These are phyloP conservation scores for Coemansia erecta DNA, from an alignment of 192 early-diverging fungal genomes.

Conservation along the genomic window DNA sequence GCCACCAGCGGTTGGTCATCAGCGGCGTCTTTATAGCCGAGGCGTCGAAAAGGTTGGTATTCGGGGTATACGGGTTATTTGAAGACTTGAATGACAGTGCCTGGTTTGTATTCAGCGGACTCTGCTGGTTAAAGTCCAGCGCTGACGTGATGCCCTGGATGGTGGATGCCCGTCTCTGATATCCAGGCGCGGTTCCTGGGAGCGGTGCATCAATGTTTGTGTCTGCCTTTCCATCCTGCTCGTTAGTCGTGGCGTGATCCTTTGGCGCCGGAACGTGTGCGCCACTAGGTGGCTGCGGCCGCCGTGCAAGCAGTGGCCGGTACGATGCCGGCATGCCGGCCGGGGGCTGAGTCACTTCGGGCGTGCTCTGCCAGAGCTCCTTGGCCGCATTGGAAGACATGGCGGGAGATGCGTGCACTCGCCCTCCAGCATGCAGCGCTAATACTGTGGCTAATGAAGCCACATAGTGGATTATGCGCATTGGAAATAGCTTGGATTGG, in stretches of 20 bases:
- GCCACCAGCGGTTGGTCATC: constrained; percentile 55
- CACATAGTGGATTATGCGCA: constrained; percentile 7
- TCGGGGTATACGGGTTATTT: constrained; percentile 27
- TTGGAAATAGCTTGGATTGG: background rate
- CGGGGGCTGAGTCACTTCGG: constrained; percentile 16
- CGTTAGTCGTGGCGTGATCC: constrained; percentile 17
- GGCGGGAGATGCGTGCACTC: constrained; percentile 1
- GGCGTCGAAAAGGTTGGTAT: constrained; percentile 28
- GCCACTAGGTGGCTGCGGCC: constrained; percentile 43
- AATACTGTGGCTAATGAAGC: constrained; percentile 5
- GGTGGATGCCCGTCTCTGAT: constrained; percentile 12
- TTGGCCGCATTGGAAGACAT: background rate
- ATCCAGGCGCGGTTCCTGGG: constrained; percentile 16
- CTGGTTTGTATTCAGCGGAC: constrained; percentile 23
- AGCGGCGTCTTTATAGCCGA: constrained; percentile 16
- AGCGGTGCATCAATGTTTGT: constrained; percentile 10
- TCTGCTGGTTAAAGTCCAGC: constrained; percentile 35
- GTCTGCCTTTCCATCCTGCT: constrained; percentile 25
- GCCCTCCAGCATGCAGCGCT: background rate
- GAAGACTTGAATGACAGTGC: constrained; percentile 10
- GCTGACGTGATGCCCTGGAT: constrained; percentile 32
- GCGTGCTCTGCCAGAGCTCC: constrained; percentile 38
- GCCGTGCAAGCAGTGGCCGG: constrained; percentile 11
- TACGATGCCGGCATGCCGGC: constrained; percentile 23
- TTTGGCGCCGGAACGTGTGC: constrained; percentile 33